Percentiles rank a stretch among this genome's conserved stretches.
These are phyloP conservation scores for Paecilomyces formosus DNA, from an alignment of 2,329 filamentous ascomycete species.

Conservation along the genomic window DNA sequence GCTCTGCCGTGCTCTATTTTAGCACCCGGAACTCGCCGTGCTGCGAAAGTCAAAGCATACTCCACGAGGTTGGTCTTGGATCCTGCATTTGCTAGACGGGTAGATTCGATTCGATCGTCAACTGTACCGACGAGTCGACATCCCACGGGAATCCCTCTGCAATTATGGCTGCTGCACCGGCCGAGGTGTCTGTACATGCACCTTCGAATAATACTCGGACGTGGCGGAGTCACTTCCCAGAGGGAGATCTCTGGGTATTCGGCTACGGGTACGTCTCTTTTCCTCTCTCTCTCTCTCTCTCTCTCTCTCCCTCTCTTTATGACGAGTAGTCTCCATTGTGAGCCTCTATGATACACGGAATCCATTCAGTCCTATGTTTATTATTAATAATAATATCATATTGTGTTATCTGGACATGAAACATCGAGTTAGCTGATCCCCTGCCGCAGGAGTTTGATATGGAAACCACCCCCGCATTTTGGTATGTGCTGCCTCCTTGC, in stretches of 20 bases:
- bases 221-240: slow-evolving; percentile 38
- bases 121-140: background rate
- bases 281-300: too few relatives aligned
- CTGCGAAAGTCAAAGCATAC: background rate
- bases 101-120: background rate
- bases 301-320: too few relatives aligned
- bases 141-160: background rate
- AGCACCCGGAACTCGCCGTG: background rate
- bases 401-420: background rate
- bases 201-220: slow-evolving; percentile 23
- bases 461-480: slow-evolving; percentile 94
- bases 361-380: background rate
- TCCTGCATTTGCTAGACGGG: background rate
- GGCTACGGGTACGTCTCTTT: slow-evolving; percentile 71
- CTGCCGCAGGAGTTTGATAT: slow-evolving; percentile 74
- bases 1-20: background rate
- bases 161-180: slow-evolving; percentile 9
- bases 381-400: background rate
- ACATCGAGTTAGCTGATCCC: background rate
- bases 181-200: slow-evolving; percentile 11
- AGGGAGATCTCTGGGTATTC: slow-evolving; percentile 85
- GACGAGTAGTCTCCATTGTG: background rate
- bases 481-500: slow-evolving; percentile 48
- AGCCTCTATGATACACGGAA: background rate
- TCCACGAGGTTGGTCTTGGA: background rate